Percentiles rank a stretch among this genome's conserved stretches.
phyloP scores from a whole-genome alignment of 2,329 filamentous ascomycete species.

The Aspergillus unguis region DNA sequence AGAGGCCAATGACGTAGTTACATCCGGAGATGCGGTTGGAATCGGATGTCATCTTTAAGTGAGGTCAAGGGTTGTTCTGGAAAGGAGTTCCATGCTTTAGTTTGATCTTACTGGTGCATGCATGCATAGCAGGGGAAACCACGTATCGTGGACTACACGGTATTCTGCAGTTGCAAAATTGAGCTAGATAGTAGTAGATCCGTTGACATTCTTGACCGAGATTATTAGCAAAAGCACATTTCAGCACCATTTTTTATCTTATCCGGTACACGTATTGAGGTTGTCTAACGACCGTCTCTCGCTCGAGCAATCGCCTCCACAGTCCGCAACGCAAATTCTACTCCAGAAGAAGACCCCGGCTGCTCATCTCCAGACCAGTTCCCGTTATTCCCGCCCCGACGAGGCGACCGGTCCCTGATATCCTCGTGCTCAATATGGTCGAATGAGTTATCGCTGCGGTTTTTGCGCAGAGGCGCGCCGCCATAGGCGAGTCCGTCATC shows the following conservation, averaged over 20 bases:
- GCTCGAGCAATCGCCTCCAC: constrained; percentile 23
- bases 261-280: too few species aligned
- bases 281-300: constrained; percentile 4
- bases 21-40: not conserved
- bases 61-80: too few species aligned
- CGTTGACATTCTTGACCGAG: constrained; percentile 2
- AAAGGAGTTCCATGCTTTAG: not conserved
- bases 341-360: constrained; percentile 25
- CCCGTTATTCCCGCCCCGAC: constrained; percentile 15
- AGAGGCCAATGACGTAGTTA: not conserved
- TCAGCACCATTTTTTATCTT: not conserved
- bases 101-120: not conserved
- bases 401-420: constrained; percentile 28
- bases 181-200: not conserved
- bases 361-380: constrained; percentile 30
- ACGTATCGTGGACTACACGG: not conserved
- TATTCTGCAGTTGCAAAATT: not conserved
- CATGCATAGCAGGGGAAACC: not conserved
- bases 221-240: not conserved
- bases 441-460: constrained; percentile 82
- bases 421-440: constrained; percentile 81
- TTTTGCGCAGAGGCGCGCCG: constrained; percentile 62
- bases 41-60: not conserved
- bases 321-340: constrained; percentile 29
- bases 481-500: constrained; percentile 44